These are phyloP conservation scores for Bombardia bombarda DNA, from an alignment of 495 filamentous ascomycete genomes.

Conservation along the genomic window DNA sequence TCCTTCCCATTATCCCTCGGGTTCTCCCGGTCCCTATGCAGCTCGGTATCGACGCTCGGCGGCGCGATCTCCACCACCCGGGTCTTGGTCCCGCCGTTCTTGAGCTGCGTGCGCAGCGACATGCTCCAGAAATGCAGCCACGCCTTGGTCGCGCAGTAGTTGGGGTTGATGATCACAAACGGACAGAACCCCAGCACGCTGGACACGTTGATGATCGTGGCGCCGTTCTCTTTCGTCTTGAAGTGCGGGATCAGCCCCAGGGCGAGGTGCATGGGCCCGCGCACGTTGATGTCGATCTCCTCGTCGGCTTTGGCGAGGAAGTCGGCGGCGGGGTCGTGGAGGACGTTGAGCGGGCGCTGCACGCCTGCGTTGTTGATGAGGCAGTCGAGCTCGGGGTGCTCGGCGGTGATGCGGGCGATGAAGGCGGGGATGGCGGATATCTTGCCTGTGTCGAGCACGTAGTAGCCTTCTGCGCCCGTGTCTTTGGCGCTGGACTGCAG, in stretches of 20 bases:
- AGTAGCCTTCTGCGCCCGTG: slow-evolving; percentile 31
- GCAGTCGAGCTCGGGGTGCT: slow-evolving; percentile 41
- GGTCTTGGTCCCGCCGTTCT: slow-evolving; percentile 21
- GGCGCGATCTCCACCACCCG: slow-evolving; percentile 39
- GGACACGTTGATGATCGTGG: slow-evolving; percentile 38
- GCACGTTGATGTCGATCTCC: slow-evolving; percentile 42
- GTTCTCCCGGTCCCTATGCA: slow-evolving; percentile 41
- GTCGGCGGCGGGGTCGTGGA: slow-evolving; percentile 17
- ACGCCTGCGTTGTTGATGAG: slow-evolving; percentile 34
- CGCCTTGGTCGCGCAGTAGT: slow-evolving; percentile 43
- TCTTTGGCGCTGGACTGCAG: slow-evolving; percentile 26
- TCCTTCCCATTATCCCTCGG: slow-evolving; percentile 46
- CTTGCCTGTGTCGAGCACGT: slow-evolving; percentile 36
- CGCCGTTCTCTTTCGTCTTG: slow-evolving; percentile 14
- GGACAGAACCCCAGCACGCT: slow-evolving; percentile 38
- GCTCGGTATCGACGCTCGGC: slow-evolving; percentile 38
- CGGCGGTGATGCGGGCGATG: slow-evolving; percentile 21
- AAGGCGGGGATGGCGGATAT: slow-evolving; percentile 26
- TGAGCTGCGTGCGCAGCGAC: slow-evolving; percentile 36
- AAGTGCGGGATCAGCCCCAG: slow-evolving; percentile 35
- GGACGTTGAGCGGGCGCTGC: slow-evolving; percentile 22
- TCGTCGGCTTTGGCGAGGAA: slow-evolving; percentile 35
- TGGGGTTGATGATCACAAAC: slow-evolving; percentile 35
- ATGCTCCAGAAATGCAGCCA: slow-evolving; percentile 42
- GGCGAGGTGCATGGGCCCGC: slow-evolving; percentile 41